Evolutionary conservation across 2,329 filamentous ascomycete genomes (phyloP), one percentile per base, ranked within the genome.

Genomic region (Claviceps sp.): DNA sequence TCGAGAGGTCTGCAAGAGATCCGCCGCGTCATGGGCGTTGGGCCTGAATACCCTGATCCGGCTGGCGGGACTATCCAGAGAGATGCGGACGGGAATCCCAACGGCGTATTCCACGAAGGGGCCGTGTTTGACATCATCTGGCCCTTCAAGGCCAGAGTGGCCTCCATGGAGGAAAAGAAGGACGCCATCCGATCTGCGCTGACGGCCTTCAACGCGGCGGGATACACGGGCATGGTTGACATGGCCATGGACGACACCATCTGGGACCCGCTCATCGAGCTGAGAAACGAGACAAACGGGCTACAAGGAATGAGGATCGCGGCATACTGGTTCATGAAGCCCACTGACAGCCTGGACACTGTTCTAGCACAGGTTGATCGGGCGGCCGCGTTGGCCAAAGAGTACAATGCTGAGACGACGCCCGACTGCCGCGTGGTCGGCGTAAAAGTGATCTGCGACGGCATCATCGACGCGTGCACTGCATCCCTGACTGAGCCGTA

Each of bases 401-500:
- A 62, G 50, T 68, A 64, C 56, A 69, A 64, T 55, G 62, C 61
- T 8, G 57, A 63, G 11, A 66, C 58, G 0, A 67, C 65, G 1
- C 68, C 68, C 0, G 68, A 69, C 51, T 64, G 62, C 52, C 74
- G 76, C 17, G 62, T 85, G 8, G 74, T 79, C 0, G 81, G 81
- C 4, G 74, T 84, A 62, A 85, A 85, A 60, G 63, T 84, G 22
- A 81, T 85, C 41, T 78, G 76, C 58, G 81, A 85, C 54, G 81
- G 81, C 11, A 78, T 82, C 39, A 71, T 85, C 40, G 81, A 85
- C 56, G 77, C 77, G 0, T 85, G 81, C 62, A 84, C 81, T 1
- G 81, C 81, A 0, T 78, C 75, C 0, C 64, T 85, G 2, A 68
- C 70, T 1, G 73, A 82, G 59, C 80, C 81, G 0, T 84, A 84